phyloP scores from a whole-genome alignment of 2,329 filamentous ascomycete genomes.

The Bipolaris victoriae region DNA sequence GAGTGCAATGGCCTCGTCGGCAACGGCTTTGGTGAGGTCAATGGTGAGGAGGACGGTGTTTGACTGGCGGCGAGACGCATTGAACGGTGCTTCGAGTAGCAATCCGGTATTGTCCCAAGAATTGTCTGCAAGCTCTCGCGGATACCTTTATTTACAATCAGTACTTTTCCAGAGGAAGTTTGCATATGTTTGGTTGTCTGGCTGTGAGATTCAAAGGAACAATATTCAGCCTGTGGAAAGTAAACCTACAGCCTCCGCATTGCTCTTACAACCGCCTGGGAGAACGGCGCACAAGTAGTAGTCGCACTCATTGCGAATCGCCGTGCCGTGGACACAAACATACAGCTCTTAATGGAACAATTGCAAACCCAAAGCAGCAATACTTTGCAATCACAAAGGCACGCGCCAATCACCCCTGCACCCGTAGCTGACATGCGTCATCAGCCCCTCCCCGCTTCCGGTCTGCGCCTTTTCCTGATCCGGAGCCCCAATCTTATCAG shows the following conservation, averaged over 20 bases:
- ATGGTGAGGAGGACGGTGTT: conserved; percentile 82
- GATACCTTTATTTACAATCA: conserved; percentile 67
- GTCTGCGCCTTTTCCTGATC: conserved; percentile 14
- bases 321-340: conserved; percentile 46
- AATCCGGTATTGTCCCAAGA: conserved; percentile 96
- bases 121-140: conserved; percentile 84
- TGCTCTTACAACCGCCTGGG: conserved; percentile 71
- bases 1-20: conserved; percentile 82
- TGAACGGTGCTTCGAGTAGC: conserved; percentile 71
- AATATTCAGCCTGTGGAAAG: neutral
- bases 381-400: conserved; percentile 5
- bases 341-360: conserved; percentile 19
- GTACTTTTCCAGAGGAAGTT: neutral
- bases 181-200: neutral
- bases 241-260: conserved; percentile 76
- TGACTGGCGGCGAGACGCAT: conserved; percentile 61
- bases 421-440: conserved; percentile 22
- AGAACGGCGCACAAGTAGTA: conserved; percentile 63
- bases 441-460: conserved; percentile 17
- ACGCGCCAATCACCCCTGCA: conserved; percentile 20
- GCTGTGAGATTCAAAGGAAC: neutral
- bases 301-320: conserved; percentile 51
- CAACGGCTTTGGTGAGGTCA: conserved; percentile 87
- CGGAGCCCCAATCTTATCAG: conserved; percentile 40
- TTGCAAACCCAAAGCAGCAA: conserved; percentile 6